Percentiles rank a stretch among this genome's conserved stretches.
Evolutionary conservation across 768 basidiomycete genomes (phyloP).

Genomic region (Mrakia hoshinonis): DNA sequence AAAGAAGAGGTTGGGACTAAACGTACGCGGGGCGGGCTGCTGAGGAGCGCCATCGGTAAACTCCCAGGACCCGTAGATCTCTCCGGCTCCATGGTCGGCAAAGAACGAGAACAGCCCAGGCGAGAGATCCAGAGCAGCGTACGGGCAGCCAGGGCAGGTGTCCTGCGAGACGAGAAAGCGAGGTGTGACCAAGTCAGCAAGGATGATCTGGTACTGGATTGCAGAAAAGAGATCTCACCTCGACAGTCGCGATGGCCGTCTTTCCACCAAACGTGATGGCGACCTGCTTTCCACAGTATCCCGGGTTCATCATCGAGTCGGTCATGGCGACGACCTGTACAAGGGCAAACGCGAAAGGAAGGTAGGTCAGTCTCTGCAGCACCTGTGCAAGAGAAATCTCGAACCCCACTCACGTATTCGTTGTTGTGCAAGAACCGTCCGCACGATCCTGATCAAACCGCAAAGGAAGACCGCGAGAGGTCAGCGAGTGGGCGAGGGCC

Average conservation of each 20-base stretch:
- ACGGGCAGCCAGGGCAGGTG: constrained; percentile 56
- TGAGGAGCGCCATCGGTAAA: constrained; percentile 44
- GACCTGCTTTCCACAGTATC: neutral
- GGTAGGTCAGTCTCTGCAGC: neutral
- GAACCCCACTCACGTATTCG: neutral
- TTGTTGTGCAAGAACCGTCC: neutral
- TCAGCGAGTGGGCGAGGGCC: neutral
- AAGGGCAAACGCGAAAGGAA: neutral
- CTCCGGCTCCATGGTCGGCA: constrained; percentile 47
- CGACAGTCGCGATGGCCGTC: neutral
- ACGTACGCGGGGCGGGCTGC: constrained; percentile 7
- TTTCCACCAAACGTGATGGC: neutral
- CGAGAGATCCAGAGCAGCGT: constrained; percentile 59
- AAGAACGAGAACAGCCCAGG: constrained; percentile 59
- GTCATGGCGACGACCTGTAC: neutral
- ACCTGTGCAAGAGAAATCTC: neutral
- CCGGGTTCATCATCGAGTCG: neutral
- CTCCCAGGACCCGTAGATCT: constrained; percentile 57
- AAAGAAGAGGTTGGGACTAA: neutral
- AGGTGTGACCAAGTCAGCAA: neutral
- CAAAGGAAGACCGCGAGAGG: neutral
- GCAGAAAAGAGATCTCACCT: neutral
- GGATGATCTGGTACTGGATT: neutral
- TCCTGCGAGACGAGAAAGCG: neutral
- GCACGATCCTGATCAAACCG: neutral